phyloP scores from a whole-genome alignment of 1,139 yeast species.

The Suzukiozyma palmioleophila region DNA sequence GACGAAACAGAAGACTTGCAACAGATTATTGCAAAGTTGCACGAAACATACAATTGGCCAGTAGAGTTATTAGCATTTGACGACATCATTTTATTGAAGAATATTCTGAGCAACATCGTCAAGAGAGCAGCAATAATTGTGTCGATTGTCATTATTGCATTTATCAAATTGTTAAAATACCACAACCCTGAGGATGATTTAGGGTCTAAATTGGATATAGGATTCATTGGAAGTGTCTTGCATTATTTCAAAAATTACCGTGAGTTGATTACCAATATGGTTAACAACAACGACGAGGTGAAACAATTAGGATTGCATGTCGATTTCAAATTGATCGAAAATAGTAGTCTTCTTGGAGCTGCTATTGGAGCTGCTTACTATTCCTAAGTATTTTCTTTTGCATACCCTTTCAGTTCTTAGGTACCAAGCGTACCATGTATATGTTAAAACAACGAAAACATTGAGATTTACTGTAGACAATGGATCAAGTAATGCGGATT shows the following conservation, averaged over 20 bases:
- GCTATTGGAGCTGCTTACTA: constrained; percentile 47
- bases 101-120: constrained; percentile 26
- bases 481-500: too few species aligned
- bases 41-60: constrained; percentile 21
- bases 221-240: constrained; percentile 45
- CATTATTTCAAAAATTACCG: constrained; percentile 34
- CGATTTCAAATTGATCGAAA: constrained; percentile 35
- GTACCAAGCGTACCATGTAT: constrained; percentile 1
- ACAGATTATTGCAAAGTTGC: constrained; percentile 18
- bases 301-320: constrained; percentile 24
- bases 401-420: neutral
- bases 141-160: constrained; percentile 32
- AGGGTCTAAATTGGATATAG: constrained; percentile 24
- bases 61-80: constrained; percentile 12
- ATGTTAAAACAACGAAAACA: neutral
- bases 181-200: constrained; percentile 23
- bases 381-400: constrained; percentile 5
- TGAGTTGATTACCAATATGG: constrained; percentile 21
- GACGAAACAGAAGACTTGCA: constrained; percentile 25
- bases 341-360: constrained; percentile 45
- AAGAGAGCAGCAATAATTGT: constrained; percentile 40
- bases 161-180: constrained; percentile 28
- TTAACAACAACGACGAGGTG: constrained; percentile 28
- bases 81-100: constrained; percentile 27
- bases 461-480: too few species aligned